Base-by-base conservation (phyloP, 768 basidiomycete species). In the Russula lepida region DNA sequence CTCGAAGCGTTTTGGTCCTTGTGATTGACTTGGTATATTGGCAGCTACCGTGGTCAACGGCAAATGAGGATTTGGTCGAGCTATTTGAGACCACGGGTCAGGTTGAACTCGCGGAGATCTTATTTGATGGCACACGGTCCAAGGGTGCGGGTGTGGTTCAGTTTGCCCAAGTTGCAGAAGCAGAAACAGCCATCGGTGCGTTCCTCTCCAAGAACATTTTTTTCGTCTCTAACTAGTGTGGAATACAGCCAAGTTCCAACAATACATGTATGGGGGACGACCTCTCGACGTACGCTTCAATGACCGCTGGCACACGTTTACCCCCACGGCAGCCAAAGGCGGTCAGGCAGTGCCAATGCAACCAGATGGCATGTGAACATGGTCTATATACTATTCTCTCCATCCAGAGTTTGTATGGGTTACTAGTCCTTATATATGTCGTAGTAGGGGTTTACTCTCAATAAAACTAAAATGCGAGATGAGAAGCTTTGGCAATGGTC, bases 21-120 rank as follows among this genome's bases (percentile, higher is more conserved):
- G 15, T 60, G 17, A 50, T 59, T 23, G 1, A 13, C 35, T 25
- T 51, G 3, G n/a, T 4, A 4, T 54, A 30, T 43, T 15, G 27
- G 15, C 65, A 98, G 95, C 75, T 99, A 19, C 95, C 95, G 1
- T 99, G 95, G 95, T 98, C 95, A 11, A 99, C 95, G 48, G 94
- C 95, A 7, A 98, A 99, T 71, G 95, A 99, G 71, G 95, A 99
- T 71, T 77, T 99, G 47, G 95, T 99, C 23, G 95, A 99, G 74
- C 75, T 99, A 21, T 99, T 99, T 68, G 95, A 98, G 77, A 99
- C 95, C 35, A 97, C 95, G 0, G 95, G 95, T 11, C 88, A 88
- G 66, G 95, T 99, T 37, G 89, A 94, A 69, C 77, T 92, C 35
- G 95, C 95, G 35, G 50, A 52, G 13, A 52, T 52, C 21, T 52